These are phyloP conservation scores for Thielaviopsis punctulata DNA, from an alignment of 2,329 filamentous ascomycete species.

Conservation along the genomic window DNA sequence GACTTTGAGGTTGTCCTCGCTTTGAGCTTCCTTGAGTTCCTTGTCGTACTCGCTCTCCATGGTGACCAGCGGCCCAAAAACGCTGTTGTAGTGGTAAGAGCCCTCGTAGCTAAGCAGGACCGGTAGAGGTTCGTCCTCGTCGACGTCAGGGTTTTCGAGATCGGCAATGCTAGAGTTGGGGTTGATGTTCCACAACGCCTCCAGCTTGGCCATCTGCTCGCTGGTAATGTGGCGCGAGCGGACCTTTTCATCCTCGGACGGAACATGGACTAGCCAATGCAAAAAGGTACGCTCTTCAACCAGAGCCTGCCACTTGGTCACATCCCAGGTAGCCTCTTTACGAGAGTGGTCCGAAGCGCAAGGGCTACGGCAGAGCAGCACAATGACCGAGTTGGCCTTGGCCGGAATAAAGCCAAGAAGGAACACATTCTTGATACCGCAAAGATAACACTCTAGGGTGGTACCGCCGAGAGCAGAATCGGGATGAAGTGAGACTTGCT, in stretches of 20 bases:
- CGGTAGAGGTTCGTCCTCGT: conserved; percentile 88
- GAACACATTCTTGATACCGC: conserved; percentile 98
- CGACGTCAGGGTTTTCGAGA: conserved; percentile 40
- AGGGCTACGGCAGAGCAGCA: conserved; percentile 87
- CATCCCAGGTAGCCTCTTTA: conserved; percentile 99
- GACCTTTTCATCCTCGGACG: conserved; percentile 87
- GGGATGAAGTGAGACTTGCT: conserved; percentile 94
- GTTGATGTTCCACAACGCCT: conserved; percentile 98
- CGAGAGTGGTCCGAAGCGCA: conserved; percentile 88
- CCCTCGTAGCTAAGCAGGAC: conserved; percentile 91
- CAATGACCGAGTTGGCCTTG: conserved; percentile 95
- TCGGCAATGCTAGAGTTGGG: conserved; percentile 74
- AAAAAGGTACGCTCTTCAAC: conserved; percentile 95
- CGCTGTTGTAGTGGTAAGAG: conserved; percentile 96
- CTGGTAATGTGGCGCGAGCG: conserved; percentile 84
- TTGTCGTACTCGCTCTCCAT: conserved; percentile 99
- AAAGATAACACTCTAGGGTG: conserved; percentile 96
- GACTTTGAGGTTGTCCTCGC: conserved; percentile 85
- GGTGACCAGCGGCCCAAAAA: conserved; percentile 93
- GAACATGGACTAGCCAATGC: conserved; percentile 76
- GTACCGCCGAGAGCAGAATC: conserved; percentile 88
- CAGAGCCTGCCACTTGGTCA: conserved; percentile 88
- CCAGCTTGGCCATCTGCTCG: conserved; percentile 86
- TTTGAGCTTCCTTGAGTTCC: conserved; percentile 95
- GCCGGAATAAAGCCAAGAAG: conserved; percentile 94